These are phyloP conservation scores for Colletotrichum sp. DNA, from an alignment of 2,329 filamentous ascomycete genomes.

Conservation along the genomic window DNA sequence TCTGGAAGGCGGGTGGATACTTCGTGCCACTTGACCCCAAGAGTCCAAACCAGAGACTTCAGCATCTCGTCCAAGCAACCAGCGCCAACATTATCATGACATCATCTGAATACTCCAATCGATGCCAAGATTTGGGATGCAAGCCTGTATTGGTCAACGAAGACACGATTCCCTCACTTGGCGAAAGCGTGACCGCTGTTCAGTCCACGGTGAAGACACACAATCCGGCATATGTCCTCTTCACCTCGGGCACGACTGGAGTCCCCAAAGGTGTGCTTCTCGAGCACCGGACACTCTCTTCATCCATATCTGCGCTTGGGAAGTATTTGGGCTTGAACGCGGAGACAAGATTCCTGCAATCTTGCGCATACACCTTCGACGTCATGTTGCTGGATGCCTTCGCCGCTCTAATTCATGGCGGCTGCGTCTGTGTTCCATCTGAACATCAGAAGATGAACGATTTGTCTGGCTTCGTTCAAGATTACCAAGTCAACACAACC, in stretches of 20 bases:
- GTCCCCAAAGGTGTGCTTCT: constrained; percentile 30
- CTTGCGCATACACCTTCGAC: constrained; percentile 26
- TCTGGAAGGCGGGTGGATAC: constrained; percentile 2
- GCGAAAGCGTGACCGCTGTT: too few species aligned
- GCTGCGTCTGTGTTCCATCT: constrained; percentile 11
- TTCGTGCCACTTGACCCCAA: constrained; percentile 13
- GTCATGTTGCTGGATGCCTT: constrained; percentile 18
- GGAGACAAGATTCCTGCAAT: constrained; percentile 27
- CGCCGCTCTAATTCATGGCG: constrained; percentile 9
- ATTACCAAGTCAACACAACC: constrained; percentile 5
- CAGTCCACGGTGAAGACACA: not conserved
- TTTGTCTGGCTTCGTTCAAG: constrained; percentile 17
- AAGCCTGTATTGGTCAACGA: not conserved
- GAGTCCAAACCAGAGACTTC: not conserved
- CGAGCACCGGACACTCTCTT: constrained; percentile 24
- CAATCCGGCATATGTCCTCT: constrained; percentile 28
- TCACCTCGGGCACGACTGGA: constrained; percentile 32
- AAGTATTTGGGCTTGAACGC: not conserved
- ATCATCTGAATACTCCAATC: not conserved
- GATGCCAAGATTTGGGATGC: not conserved
- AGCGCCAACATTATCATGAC: not conserved
- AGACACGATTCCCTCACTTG: not conserved
- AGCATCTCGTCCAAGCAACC: not conserved
- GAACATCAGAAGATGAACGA: constrained; percentile 23
- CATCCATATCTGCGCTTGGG: constrained; percentile 11